These are phyloP conservation scores for Yamadazyma jaroonii DNA, from an alignment of 1,139 yeast species.

Conservation along the genomic window DNA sequence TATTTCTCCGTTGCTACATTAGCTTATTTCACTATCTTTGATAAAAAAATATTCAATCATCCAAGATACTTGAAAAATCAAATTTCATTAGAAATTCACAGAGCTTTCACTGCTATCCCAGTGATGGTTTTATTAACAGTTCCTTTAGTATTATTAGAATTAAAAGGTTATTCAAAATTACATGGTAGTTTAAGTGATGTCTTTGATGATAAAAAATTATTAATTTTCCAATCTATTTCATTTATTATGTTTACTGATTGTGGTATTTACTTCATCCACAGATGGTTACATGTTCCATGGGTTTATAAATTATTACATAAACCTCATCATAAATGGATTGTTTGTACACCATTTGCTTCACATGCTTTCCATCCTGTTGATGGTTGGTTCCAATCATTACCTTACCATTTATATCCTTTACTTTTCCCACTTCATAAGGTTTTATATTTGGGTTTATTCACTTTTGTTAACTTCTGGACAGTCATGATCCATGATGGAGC, in stretches of 20 bases:
- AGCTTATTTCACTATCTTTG: conserved; percentile 77
- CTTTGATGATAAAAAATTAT: conserved; percentile 68
- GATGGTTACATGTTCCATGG: conserved; percentile 88
- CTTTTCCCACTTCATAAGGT: conserved; percentile 89
- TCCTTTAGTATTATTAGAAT: conserved; percentile 85
- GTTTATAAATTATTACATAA: conserved; percentile 86
- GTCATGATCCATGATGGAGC: conserved; percentile 98
- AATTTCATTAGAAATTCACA: conserved; percentile 74
- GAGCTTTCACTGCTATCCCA: conserved; percentile 82
- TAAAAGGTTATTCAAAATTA: conserved; percentile 77
- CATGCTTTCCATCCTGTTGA: conserved; percentile 99
- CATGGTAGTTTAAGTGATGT: conserved; percentile 63
- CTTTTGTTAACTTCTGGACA: conserved; percentile 95
- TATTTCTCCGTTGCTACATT: conserved; percentile 75
- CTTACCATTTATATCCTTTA: conserved; percentile 89
- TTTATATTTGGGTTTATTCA: conserved; percentile 74
- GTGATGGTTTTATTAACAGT: conserved; percentile 80
- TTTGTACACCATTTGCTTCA: conserved; percentile 96
- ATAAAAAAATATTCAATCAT: conserved; percentile 86
- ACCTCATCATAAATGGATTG: conserved; percentile 99
- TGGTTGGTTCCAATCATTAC: conserved; percentile 88
- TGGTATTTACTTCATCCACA: conserved; percentile 86
- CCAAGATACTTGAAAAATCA: conserved; percentile 95
- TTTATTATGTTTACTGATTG: conserved; percentile 92
- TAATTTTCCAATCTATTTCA: conserved; percentile 64